A percentile compares a stretch with the other conserved stretches of the same genome.
Evolutionary conservation across 2,329 filamentous ascomycete genomes (phyloP).

Genomic region (Arthroderma uncinatum): DNA sequence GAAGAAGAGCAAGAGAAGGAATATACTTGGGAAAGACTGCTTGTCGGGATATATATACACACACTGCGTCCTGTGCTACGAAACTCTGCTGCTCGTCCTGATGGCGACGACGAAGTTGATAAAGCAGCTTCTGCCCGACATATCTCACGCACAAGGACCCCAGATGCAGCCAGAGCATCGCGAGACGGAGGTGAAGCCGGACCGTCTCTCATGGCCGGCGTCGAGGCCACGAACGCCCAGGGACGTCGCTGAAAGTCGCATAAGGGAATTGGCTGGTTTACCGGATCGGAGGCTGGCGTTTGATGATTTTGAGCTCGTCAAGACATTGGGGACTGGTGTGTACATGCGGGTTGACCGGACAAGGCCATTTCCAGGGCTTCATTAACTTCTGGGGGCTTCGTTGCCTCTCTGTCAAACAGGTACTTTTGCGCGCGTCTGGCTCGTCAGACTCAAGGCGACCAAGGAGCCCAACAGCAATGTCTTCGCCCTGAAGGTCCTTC

Average conservation of each 20-base stretch:
- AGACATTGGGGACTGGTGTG: constrained; percentile 40
- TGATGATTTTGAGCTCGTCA: constrained; percentile 37
- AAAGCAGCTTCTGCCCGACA: background rate
- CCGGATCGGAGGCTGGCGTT: constrained; percentile 30
- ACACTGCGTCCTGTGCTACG: background rate
- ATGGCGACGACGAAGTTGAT: constrained; percentile 29
- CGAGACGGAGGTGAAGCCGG: constrained; percentile 24
- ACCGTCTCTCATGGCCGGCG: constrained; percentile 21
- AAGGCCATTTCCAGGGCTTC: background rate
- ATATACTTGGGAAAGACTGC: background rate
- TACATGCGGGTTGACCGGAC: background rate
- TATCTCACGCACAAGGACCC: constrained; percentile 17
- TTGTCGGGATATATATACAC: background rate
- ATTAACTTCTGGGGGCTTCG: background rate
- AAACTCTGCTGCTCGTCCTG: constrained; percentile 15
- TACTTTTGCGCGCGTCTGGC: constrained; percentile 43
- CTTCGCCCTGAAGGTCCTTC: constrained; percentile 41
- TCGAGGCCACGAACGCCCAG: constrained; percentile 27
- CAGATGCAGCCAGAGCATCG: constrained; percentile 16
- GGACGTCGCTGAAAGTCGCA: constrained; percentile 29
- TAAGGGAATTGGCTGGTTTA: constrained; percentile 30
- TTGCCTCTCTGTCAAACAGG: constrained; percentile 24
- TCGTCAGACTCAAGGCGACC: constrained; percentile 33
- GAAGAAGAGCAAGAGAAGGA: constrained; percentile 1
- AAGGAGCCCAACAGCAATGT: constrained; percentile 28